Percentiles rank a stretch among this genome's conserved stretches.
phyloP scores from a whole-genome alignment of 1,284 basidiomycete genomes.

The Mycena citricolor region DNA sequence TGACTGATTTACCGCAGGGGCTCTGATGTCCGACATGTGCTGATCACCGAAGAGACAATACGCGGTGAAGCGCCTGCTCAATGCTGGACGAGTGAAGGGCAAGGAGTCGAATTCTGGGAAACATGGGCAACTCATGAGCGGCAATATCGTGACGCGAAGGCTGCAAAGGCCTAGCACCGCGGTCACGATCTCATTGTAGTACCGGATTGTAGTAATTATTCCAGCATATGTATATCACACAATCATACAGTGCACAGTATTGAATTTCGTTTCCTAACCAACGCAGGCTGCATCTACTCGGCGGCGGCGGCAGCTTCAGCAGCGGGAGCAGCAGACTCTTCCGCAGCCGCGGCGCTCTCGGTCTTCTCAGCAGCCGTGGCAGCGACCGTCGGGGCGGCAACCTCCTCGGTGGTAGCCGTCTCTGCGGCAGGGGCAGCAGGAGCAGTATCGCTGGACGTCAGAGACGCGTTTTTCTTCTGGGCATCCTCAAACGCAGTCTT shows the following conservation, averaged over 20 bases:
- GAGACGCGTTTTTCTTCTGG: conserved; percentile 66
- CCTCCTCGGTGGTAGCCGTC: too few species aligned
- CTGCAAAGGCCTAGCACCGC: too few species aligned
- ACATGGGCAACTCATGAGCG: conserved; percentile 47
- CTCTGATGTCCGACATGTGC: conserved; percentile 44
- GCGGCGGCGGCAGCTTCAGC: conserved; percentile 17
- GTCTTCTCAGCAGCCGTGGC: conserved; percentile 28
- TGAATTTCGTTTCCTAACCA: conserved; percentile 21
- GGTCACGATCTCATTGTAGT: conserved; percentile 26
- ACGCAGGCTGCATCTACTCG: conserved; percentile 13
- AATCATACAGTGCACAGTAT: conserved; percentile 21
- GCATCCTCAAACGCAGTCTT: conserved; percentile 86
- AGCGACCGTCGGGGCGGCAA: conserved; percentile 19
- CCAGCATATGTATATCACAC: conserved; percentile 20
- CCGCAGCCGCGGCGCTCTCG: conserved; percentile 24
- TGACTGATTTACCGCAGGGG: conserved; percentile 28
- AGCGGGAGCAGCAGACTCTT: conserved; percentile 25
- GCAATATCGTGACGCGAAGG: conserved; percentile 26
- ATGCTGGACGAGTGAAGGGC: conserved; percentile 43
- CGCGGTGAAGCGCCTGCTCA: conserved; percentile 38
- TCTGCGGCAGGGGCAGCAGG: conserved; percentile 26
- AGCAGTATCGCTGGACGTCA: too few species aligned
- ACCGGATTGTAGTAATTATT: conserved; percentile 13
- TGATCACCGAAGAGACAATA: conserved; percentile 46
- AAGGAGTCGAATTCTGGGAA: conserved; percentile 44